Conservation (phyloP, 257 asterid species). For the Nicotiana benthamiana region DNA sequence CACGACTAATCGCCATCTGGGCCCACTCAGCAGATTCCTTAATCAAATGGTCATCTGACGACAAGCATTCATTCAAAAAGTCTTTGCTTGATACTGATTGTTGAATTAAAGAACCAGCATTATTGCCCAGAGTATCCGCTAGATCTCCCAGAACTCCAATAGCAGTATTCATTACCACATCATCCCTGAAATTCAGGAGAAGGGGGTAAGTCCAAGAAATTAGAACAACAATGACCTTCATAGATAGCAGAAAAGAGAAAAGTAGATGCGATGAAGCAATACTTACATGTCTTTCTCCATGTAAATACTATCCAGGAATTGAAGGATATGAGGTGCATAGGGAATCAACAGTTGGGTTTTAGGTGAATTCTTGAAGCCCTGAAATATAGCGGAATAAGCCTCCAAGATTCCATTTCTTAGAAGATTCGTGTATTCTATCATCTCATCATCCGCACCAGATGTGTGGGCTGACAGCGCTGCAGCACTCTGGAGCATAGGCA, state of each 20-base stretch:
- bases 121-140: constrained; percentile 82
- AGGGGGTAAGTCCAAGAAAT: not conserved
- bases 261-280: not conserved
- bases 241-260: not conserved
- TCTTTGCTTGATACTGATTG: constrained; percentile 72
- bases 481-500: constrained; percentile 89
- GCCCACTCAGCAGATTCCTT: constrained; percentile 97
- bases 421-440: constrained; percentile 59
- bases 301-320: constrained; percentile 69
- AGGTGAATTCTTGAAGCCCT: constrained; percentile 73
- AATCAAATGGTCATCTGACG: constrained; percentile 79
- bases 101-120: constrained; percentile 72
- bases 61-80: constrained; percentile 70
- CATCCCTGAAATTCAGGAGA: constrained; percentile 52
- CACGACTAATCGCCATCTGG: constrained; percentile 74
- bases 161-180: constrained; percentile 81
- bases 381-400: constrained; percentile 80
- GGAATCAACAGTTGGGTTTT: constrained; percentile 65
- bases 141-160: constrained; percentile 84
- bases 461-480: constrained; percentile 69
- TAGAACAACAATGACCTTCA: not conserved
- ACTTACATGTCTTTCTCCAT: constrained; percentile 72
- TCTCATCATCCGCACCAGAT: constrained; percentile 60
- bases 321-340: constrained; percentile 64
- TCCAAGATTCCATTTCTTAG: constrained; percentile 68